Percentiles rank a stretch among this genome's conserved stretches.
These are phyloP conservation scores for Candida ulmi DNA, from an alignment of 805 yeast genomes.

Conservation along the genomic window DNA sequence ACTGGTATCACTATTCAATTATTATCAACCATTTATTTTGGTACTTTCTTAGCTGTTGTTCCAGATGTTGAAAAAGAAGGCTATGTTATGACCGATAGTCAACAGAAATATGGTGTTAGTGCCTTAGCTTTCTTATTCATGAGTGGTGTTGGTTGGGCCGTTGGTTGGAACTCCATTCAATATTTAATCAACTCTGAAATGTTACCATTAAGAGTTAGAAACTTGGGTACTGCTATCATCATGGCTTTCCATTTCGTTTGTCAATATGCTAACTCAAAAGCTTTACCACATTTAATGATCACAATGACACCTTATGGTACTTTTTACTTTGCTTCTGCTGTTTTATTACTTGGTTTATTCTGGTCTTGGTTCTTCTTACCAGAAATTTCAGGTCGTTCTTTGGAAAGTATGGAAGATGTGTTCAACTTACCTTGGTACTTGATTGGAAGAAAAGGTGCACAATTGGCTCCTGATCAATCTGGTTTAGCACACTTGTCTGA, in stretches of 20 bases:
- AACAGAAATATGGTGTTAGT: constrained; percentile 34
- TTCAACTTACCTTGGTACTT: constrained; percentile 50
- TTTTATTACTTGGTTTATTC: constrained; percentile 48
- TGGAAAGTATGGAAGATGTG: constrained; percentile 33
- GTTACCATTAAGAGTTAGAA: constrained; percentile 45
- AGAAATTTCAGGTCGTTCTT: constrained; percentile 32
- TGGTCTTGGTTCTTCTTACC: constrained; percentile 32
- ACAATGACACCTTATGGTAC: constrained; percentile 58
- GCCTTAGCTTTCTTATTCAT: constrained; percentile 47
- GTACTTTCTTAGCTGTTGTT: constrained; percentile 39
- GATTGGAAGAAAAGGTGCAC: constrained; percentile 49
- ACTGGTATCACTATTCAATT: constrained; percentile 41
- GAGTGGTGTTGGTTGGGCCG: constrained; percentile 52
- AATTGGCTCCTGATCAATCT: constrained; percentile 46
- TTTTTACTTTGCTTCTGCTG: constrained; percentile 64
- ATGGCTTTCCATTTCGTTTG: constrained; percentile 54
- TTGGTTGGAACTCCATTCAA: constrained; percentile 54
- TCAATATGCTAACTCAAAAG: constrained; percentile 54
- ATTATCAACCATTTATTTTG: constrained; percentile 38
- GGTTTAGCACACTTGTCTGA: constrained; percentile 26
- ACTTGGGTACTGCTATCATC: constrained; percentile 42
- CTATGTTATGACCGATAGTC: constrained; percentile 25
- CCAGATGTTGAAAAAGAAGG: constrained; percentile 35
- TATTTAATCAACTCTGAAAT: constrained; percentile 51
- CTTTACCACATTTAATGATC: constrained; percentile 45